Percentiles rank a stretch among this genome's conserved stretches.
Conservation (phyloP, 2,329 filamentous ascomycete genomes). For the Phialophora expanda region DNA sequence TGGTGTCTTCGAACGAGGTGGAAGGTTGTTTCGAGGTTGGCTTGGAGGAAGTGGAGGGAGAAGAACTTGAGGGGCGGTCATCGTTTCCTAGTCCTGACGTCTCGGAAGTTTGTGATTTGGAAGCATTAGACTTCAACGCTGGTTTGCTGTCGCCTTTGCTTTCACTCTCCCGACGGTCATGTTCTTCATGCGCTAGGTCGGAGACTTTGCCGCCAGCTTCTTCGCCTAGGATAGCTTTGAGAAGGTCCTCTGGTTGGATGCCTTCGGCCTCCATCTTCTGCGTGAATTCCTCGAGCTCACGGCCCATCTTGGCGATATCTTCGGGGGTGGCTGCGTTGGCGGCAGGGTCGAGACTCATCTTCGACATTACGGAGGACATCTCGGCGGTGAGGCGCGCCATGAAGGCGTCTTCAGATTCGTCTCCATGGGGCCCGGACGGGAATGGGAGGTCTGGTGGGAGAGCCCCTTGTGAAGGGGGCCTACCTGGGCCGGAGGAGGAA, state of each 20-base stretch:
- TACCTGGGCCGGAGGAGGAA: constrained; percentile 47
- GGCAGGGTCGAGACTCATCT: constrained; percentile 32
- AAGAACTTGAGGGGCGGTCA: background rate
- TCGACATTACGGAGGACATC: constrained; percentile 39
- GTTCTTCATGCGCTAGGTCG: constrained; percentile 31
- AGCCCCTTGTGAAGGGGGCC: constrained; percentile 43
- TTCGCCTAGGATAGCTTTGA: constrained; percentile 44
- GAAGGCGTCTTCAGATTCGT: constrained; percentile 40
- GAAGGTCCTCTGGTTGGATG: constrained; percentile 41
- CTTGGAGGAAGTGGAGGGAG: constrained; percentile 4
- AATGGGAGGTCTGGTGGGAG: constrained; percentile 38
- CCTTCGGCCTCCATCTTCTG: constrained; percentile 43
- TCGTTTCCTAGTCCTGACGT: constrained; percentile 31
- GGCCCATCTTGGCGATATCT: constrained; percentile 38
- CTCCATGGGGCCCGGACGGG: constrained; percentile 41
- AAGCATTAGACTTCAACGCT: background rate
- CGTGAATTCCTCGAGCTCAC: constrained; percentile 42
- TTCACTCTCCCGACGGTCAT: constrained; percentile 34
- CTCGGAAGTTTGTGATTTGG: constrained; percentile 37
- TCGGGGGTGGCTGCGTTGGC: constrained; percentile 34
- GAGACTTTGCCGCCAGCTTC: constrained; percentile 33
- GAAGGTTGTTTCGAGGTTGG: constrained; percentile 44
- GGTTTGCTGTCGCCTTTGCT: constrained; percentile 20
- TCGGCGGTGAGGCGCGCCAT: constrained; percentile 38
- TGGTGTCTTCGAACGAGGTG: constrained; percentile 80